Conservation (phyloP, 345 rosid species). For the Anacardium occidentale region DNA sequence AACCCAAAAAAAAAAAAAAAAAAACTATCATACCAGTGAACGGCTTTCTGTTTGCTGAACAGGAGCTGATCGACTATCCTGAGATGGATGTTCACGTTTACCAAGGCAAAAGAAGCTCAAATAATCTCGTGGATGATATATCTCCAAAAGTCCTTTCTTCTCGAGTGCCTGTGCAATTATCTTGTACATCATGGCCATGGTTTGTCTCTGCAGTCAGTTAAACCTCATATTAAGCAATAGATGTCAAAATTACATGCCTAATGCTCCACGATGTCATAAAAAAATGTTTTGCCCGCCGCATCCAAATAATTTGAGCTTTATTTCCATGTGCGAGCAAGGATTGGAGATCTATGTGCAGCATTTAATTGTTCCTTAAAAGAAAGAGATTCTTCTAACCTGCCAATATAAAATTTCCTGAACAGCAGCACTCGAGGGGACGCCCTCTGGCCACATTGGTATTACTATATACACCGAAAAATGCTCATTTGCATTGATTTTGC, state of each 20-base stretch:
- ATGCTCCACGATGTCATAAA: slow-evolving; percentile 1
- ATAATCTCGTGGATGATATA: slow-evolving; percentile 52
- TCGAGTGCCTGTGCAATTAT: slow-evolving; percentile 49
- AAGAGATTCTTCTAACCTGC: slow-evolving; percentile 45
- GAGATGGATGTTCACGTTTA: slow-evolving; percentile 43
- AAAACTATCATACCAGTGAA: slow-evolving; percentile 37
- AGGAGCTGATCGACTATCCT: slow-evolving; percentile 11
- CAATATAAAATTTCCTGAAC: slow-evolving; percentile 72
- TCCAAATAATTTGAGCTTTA: not conserved
- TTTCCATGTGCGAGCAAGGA: not conserved
- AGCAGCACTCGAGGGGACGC: slow-evolving; percentile 52
- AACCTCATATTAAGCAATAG: slow-evolving; percentile 8
- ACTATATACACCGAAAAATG: slow-evolving; percentile 53
- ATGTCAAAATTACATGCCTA: not conserved
- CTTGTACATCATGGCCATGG: slow-evolving; percentile 69
- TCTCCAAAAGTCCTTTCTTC: slow-evolving; percentile 40
- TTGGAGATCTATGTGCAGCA: not conserved
- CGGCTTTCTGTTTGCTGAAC: slow-evolving; percentile 40
- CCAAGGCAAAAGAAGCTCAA: slow-evolving; percentile 77
- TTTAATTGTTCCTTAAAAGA: not conserved
- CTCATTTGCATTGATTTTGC: slow-evolving; percentile 55
- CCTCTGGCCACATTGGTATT: slow-evolving; percentile 80
- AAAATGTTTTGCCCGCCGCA: not conserved
- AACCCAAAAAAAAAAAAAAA: too few relatives aligned
- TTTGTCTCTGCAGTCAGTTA: slow-evolving; percentile 50